Base-by-base conservation (phyloP, 176 grass and related monocot genomes). In the Saccharum officinarum region DNA sequence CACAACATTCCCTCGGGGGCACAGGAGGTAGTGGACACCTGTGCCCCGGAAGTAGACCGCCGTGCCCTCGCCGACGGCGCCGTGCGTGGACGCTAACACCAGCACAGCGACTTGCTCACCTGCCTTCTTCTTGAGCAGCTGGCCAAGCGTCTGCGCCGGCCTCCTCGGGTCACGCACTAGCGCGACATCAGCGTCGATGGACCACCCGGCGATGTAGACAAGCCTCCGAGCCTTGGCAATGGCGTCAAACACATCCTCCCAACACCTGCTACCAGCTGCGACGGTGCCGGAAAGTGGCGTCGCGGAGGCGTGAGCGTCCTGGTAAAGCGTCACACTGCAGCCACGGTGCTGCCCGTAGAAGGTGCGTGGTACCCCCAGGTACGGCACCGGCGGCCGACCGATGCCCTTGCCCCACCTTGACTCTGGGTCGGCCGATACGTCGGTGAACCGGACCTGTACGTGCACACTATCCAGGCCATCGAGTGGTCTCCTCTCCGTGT, bases 81-180 rank as follows among this genome's bases (percentile, higher is more conserved):
- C 83, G 73, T 83, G 90, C 41, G 83, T 86, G 40, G 54, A 92
- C 49, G 88, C 86, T 45, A 92, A 86, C 83, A 92, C 75, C n/a
- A 92, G 71, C 44, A 92, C 82, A 18, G 65, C 36, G 34, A 92
- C 90, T 12, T 86, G 86, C 46, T 92, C 86, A 67, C 73, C 82
- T 7, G 90, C 86, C 78, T 92, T 92, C 70, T 61, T 80, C 90
- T 92, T 92, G 39, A 92, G 82, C 25, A 92, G 70, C n/a, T 92
- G 45, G 28, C 90, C 90, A 49, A 89, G 82, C 39, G 69, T 71
- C 69, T 71, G 69, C 69, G 69, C 36, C 1, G 38, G 69, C 39
- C 39, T 11, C 69, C 69, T 71, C 39, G 69, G 44, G 90, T 92
- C 59, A 75, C 69, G 85, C 90, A 25, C 86, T 86, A 45, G 77